These are phyloP conservation scores for Pseudonectria foliicola DNA, from an alignment of 2,329 filamentous ascomycete genomes.

Conservation along the genomic window DNA sequence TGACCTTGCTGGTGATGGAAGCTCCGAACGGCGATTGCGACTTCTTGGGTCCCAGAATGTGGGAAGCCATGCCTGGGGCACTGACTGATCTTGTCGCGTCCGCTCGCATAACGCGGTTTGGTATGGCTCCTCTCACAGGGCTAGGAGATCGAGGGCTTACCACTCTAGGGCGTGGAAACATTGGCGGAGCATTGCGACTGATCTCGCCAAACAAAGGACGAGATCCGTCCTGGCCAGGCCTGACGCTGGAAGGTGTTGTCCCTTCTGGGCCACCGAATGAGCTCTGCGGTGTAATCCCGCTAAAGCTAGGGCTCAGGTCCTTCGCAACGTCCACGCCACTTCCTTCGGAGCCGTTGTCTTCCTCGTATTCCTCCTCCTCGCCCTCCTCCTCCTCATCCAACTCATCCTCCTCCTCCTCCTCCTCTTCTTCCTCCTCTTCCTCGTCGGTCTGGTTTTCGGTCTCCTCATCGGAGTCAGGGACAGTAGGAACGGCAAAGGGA, in stretches of 20 bases:
- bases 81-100: constrained; percentile 52
- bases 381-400: constrained; percentile 36
- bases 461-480: constrained; percentile 30
- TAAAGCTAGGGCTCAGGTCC: constrained; percentile 49
- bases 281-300: constrained; percentile 42
- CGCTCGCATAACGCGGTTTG: constrained; percentile 39
- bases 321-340: constrained; percentile 60
- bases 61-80: constrained; percentile 51
- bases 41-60: constrained; percentile 39
- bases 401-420: constrained; percentile 31
- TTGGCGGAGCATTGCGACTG: constrained; percentile 36
- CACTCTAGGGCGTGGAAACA: constrained; percentile 47
- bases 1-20: constrained; percentile 34
- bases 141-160: constrained; percentile 67
- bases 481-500: constrained; percentile 26
- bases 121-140: constrained; percentile 54
- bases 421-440: constrained; percentile 29
- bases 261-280: constrained; percentile 48
- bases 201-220: constrained; percentile 50
- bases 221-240: constrained; percentile 37
- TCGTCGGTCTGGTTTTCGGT: constrained; percentile 34
- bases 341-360: constrained; percentile 45
- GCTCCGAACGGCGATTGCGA: constrained; percentile 29
- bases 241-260: constrained; percentile 21
- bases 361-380: constrained; percentile 39